These are phyloP conservation scores for Ganoderma resinaceum DNA, from an alignment of 1,284 basidiomycete species.

Conservation along the genomic window DNA sequence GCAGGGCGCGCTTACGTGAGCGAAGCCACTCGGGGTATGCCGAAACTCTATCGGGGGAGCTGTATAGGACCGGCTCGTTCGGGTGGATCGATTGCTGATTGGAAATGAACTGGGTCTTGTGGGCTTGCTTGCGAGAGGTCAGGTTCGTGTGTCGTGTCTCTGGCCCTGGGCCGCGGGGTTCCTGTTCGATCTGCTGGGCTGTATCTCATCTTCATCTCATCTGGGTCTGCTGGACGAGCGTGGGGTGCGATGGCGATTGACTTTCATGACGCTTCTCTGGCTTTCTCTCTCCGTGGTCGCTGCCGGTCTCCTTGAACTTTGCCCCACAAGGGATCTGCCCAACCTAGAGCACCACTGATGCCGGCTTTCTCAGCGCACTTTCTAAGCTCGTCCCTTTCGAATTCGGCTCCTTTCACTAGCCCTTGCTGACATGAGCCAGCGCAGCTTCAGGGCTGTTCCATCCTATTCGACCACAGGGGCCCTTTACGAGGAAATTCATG, in stretches of 20 bases:
- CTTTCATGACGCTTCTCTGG: constrained; percentile 8
- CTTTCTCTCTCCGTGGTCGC: not conserved
- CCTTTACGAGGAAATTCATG: not conserved
- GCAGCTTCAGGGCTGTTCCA: not conserved
- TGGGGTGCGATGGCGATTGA: not conserved
- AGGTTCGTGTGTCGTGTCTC: no score
- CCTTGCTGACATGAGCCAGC: not conserved
- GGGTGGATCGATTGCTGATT: constrained; percentile 15
- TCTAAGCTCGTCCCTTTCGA: not conserved
- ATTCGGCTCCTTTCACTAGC: constrained; percentile 3
- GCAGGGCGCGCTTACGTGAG: constrained; percentile 39
- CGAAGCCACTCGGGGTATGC: constrained; percentile 40
- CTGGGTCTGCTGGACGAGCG: not conserved
- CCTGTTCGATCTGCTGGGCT: constrained; percentile 4
- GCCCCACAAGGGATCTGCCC: not conserved
- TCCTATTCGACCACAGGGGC: constrained; percentile 2
- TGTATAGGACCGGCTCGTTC: constrained; percentile 31
- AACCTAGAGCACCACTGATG: not conserved
- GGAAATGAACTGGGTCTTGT: not conserved
- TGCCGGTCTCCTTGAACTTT: not conserved
- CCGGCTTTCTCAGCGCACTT: constrained; percentile 1
- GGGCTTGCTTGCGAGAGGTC: not conserved
- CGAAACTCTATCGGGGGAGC: constrained; percentile 34
- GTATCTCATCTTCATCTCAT: constrained; percentile 12
- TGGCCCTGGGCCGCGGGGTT: not conserved